Evolutionary conservation across 306 rosid genomes (phyloP).

Genomic region (Comarum palustre): DNA sequence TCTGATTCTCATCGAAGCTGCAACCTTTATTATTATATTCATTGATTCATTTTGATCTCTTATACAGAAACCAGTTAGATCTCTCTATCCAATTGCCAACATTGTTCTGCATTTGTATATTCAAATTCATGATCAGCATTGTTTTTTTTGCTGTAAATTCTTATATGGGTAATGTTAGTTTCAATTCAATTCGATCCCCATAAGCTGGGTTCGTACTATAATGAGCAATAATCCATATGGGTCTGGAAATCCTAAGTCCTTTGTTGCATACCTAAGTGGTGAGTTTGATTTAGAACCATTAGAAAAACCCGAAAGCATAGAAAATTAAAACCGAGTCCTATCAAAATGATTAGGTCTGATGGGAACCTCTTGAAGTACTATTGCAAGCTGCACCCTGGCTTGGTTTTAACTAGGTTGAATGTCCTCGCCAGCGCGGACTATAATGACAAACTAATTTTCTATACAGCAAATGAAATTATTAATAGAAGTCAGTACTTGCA

Average conservation of each 20-base stretch:
- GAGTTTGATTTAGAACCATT: slow-evolving; percentile 60
- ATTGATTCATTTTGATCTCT: neutral
- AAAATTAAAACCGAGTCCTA: slow-evolving; percentile 27
- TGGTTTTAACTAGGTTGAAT: too few species aligned
- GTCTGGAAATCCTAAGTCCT: slow-evolving; percentile 57
- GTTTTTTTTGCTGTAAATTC: neutral
- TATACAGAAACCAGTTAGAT: neutral
- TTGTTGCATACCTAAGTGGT: slow-evolving; percentile 48
- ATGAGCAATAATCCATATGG: slow-evolving; percentile 59
- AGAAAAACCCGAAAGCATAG: slow-evolving; percentile 57
- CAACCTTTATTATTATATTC: neutral
- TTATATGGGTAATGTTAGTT: slow-evolving; percentile 25
- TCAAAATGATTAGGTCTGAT: slow-evolving; percentile 67
- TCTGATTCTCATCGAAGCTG: neutral
- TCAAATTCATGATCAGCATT: slow-evolving; percentile 1
- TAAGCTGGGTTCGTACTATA: slow-evolving; percentile 16
- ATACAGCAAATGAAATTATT: too few species aligned
- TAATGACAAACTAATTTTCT: too few species aligned
- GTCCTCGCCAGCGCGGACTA: too few species aligned
- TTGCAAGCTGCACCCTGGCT: slow-evolving; percentile 60
- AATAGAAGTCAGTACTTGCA: too few species aligned
- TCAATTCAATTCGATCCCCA: neutral
- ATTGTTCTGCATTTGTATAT: neutral
- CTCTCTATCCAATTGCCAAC: neutral
- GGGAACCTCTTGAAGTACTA: slow-evolving; percentile 48